Base-by-base conservation (phyloP, 1,284 basidiomycete species). In the Leccinum fallax region DNA sequence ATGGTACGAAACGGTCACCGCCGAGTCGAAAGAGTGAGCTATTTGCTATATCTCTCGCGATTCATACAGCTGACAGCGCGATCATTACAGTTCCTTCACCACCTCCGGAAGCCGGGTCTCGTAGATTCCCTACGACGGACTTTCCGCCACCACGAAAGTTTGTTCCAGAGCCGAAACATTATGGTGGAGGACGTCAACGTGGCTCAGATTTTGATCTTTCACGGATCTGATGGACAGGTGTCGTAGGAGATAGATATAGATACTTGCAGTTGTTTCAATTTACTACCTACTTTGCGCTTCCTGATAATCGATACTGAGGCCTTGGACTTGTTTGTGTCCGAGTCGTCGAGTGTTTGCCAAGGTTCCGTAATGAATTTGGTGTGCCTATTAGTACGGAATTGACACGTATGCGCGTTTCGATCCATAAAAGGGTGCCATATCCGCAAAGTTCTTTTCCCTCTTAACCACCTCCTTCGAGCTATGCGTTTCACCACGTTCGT, bases 61-160 rank as follows among this genome's bases (percentile, higher is more conserved):
- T 6, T 0, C 15, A n/a, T 55, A 19, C 26, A n/a, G 46, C 59
- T 65, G 36, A 64, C 21, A 30, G 16, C 6, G 26, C 24, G 60
- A 60, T 65, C 58, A 64, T 66, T 62, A 5, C 62, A 93, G 91
- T 92, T 61, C 88, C 89, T 43, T 85, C 89, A 5, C 92, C 91
- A 36, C 90, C 91, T 26, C 85, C 89, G 1, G 85, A 81, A 61
- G 83, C 82, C 53, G 90, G 90, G 16, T 71, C 80, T 28, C 88
- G 92, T 69, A 85, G 80, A 21, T 93, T 92, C 70, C 89, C 89
- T 13, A 82, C 85, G 16, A 77, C 79, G 21, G 89, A 87, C 56
- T 92, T 93, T 72, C 92, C 91, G 13, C 85, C 86, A 15, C 91
- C 91, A n/a, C 84, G 90, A 52, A 78, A 79, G 32, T 93, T 92